These are phyloP conservation scores for Lasiosphaeria ovina DNA, from an alignment of 495 filamentous ascomycete species.

Conservation along the genomic window DNA sequence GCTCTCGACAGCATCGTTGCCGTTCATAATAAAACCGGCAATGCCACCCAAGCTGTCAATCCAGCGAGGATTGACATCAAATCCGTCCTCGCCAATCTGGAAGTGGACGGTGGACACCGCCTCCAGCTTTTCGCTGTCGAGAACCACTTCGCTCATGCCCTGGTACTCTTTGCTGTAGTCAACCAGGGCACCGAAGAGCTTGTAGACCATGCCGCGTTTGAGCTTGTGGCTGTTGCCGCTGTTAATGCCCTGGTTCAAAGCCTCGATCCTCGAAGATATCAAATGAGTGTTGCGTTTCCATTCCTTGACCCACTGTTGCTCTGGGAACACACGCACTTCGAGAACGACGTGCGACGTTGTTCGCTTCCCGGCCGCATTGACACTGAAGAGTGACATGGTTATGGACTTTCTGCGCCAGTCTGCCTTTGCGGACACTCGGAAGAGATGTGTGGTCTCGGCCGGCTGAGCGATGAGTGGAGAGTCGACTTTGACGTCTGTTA, in stretches of 20 bases:
- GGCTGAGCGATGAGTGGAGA: background rate
- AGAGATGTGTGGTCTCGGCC: background rate
- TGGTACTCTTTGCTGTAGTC: slow-evolving; percentile 44
- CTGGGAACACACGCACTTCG: background rate
- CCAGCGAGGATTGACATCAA: slow-evolving; percentile 57
- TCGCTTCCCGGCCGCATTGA: slow-evolving; percentile 25
- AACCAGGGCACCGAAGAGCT: slow-evolving; percentile 58
- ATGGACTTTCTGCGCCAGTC: background rate
- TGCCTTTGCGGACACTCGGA: background rate
- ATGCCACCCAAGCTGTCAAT: slow-evolving; percentile 57
- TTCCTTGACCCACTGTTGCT: slow-evolving; percentile 29
- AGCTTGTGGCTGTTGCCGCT: slow-evolving; percentile 44
- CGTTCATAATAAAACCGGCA: slow-evolving; percentile 68
- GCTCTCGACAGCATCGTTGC: slow-evolving; percentile 51
- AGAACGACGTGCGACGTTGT: background rate
- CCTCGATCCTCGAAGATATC: slow-evolving; percentile 38
- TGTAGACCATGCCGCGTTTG: slow-evolving; percentile 60
- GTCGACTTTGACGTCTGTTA: background rate
- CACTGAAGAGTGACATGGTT: background rate
- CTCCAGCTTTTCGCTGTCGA: slow-evolving; percentile 27
- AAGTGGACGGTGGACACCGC: slow-evolving; percentile 25
- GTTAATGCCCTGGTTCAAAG: slow-evolving; percentile 33
- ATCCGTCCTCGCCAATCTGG: slow-evolving; percentile 41
- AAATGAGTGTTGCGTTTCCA: slow-evolving; percentile 43
- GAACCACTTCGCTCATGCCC: slow-evolving; percentile 23